Percentiles rank a stretch among this genome's conserved stretches.
These are phyloP conservation scores for Yarrowia osloensis DNA, from an alignment of 805 yeast genomes.

Conservation along the genomic window DNA sequence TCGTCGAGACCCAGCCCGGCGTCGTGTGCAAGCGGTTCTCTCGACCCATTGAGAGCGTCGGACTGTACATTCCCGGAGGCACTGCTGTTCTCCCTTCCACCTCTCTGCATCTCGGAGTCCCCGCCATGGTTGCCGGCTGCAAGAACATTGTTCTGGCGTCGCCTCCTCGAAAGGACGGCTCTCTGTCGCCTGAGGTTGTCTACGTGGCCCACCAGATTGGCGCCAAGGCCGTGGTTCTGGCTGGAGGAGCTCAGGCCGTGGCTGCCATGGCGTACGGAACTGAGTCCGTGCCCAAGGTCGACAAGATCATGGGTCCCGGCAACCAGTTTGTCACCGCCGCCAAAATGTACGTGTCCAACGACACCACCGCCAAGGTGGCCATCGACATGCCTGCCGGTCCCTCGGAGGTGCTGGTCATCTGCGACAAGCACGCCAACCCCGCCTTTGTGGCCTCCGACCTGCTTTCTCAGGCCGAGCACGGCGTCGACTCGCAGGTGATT, in stretches of 20 bases:
- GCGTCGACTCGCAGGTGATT: constrained; percentile 96
- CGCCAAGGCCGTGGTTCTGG: constrained; percentile 84
- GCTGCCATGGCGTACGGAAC: constrained; percentile 99
- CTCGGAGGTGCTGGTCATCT: constrained; percentile 91
- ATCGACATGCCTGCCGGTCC: constrained; percentile 99
- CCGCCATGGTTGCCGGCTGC: constrained; percentile 97
- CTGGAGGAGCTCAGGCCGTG: constrained; percentile 99
- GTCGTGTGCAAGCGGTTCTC: constrained; percentile 93
- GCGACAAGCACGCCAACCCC: constrained; percentile 84
- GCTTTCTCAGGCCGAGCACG: constrained; percentile 98
- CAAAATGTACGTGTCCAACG: constrained; percentile 95
- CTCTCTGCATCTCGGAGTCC: constrained; percentile 97
- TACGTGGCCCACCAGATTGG: constrained; percentile 97
- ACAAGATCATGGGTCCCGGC: constrained; percentile 97
- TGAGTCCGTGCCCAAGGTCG: constrained; percentile 85
- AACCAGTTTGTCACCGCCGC: constrained; percentile 99
- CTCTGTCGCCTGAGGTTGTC: constrained; percentile 92
- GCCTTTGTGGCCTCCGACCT: constrained; percentile 97
- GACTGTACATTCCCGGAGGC: constrained; percentile 97
- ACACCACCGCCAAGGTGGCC: constrained; percentile 89
- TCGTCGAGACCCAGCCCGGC: constrained; percentile 92
- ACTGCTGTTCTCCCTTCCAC: constrained; percentile 98
- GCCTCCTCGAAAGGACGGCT: constrained; percentile 94
- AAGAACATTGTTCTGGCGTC: constrained; percentile 88
- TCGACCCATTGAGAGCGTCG: constrained; percentile 91